Percentiles rank a stretch among this genome's conserved stretches.
phyloP scores from a whole-genome alignment of 352 stramenopile genomes.

The Globisporangium cylindrosporum region DNA sequence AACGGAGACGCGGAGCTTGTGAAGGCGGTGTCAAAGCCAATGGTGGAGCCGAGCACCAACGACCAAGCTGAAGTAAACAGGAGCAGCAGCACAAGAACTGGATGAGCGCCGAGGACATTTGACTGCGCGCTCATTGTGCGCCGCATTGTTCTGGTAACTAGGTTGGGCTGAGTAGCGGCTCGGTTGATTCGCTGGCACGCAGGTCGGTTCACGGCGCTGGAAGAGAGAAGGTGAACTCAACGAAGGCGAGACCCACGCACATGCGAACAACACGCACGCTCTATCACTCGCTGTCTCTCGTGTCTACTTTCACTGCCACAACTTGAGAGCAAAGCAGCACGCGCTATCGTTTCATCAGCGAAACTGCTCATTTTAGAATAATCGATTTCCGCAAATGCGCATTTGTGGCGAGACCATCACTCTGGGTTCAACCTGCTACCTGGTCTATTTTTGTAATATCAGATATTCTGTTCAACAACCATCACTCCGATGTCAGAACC shows the following conservation, averaged over 20 bases:
- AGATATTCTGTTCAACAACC: background rate
- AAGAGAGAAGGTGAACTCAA: too few relatives aligned
- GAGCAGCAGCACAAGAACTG: conserved; percentile 4
- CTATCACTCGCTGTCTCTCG: background rate
- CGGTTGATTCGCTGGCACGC: background rate
- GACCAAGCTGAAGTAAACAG: conserved; percentile 2
- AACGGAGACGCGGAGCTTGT: conserved; percentile 23
- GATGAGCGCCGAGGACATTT: background rate
- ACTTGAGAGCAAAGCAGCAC: too few relatives aligned
- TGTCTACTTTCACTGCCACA: background rate
- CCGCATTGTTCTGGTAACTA: background rate
- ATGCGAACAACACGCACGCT: too few relatives aligned
- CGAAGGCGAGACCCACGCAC: too few relatives aligned
- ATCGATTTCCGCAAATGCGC: background rate
- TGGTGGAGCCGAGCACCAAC: conserved; percentile 11
- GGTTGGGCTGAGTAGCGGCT: background rate
- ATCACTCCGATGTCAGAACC: background rate
- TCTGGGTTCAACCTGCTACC: background rate
- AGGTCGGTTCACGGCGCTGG: too few relatives aligned
- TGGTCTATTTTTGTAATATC: background rate
- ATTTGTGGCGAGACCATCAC: background rate
- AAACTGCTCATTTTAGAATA: too few relatives aligned
- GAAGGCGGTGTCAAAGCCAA: conserved; percentile 39
- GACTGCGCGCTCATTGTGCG: background rate
- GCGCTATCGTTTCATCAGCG: too few relatives aligned